Conservation (phyloP, 2,329 filamentous ascomycete genomes). For the Ophiocordyceps robertsii region DNA sequence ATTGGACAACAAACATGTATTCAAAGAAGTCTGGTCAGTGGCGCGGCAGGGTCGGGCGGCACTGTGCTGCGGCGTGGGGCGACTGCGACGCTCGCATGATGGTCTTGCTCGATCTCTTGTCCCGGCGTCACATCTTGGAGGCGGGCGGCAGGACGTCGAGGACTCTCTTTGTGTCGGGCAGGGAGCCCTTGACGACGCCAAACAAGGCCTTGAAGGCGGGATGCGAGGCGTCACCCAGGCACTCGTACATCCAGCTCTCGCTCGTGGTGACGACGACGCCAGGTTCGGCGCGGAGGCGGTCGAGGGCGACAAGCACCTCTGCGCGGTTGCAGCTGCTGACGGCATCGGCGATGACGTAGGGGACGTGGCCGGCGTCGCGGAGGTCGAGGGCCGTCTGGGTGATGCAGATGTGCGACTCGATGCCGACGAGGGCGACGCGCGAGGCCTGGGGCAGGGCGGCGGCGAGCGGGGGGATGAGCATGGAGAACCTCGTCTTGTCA, state of each 20-base stretch:
- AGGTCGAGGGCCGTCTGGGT: conserved; percentile 85
- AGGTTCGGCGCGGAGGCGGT: conserved; percentile 52
- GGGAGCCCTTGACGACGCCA: conserved; percentile 64
- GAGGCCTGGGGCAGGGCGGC: conserved; percentile 21
- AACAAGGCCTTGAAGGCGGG: conserved; percentile 62
- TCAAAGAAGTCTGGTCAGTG: too few relatives aligned
- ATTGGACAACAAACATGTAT: too few relatives aligned
- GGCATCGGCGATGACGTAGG: conserved; percentile 80
- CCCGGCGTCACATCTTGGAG: conserved; percentile 34
- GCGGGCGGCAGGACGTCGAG: conserved; percentile 47
- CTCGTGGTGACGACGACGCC: conserved; percentile 73
- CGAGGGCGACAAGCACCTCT: conserved; percentile 70
- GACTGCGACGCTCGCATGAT: not conserved
- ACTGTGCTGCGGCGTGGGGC: too few relatives aligned
- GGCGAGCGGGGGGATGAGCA: conserved; percentile 61
- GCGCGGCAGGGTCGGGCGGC: too few relatives aligned
- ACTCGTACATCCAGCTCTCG: conserved; percentile 84
- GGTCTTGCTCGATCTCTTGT: not conserved
- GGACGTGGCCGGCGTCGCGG: conserved; percentile 57
- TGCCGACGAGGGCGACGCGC: conserved; percentile 70
- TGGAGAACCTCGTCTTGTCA: conserved; percentile 87
- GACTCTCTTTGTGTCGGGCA: conserved; percentile 53
- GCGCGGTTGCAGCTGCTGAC: conserved; percentile 77
- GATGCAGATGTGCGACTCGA: conserved; percentile 89
- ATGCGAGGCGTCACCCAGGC: conserved; percentile 67